Conservation (phyloP, 768 basidiomycete species). For the Exidia glandulosa region DNA sequence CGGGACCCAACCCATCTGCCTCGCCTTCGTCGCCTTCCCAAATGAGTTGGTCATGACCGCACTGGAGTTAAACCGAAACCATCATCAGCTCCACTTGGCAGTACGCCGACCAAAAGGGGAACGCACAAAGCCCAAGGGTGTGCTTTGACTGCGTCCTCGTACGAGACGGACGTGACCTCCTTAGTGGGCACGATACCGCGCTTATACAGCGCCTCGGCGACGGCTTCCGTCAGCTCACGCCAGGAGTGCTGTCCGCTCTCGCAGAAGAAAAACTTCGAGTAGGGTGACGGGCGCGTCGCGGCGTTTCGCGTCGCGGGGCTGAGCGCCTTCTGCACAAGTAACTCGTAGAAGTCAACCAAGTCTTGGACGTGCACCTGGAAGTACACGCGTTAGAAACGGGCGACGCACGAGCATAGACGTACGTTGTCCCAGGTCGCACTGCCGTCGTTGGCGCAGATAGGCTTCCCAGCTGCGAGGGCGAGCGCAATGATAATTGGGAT, state of each 20-base stretch:
- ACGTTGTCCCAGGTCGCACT: slow-evolving; percentile 1
- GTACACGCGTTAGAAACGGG: background rate
- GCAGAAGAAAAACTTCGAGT: background rate
- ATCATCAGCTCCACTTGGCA: too few species aligned
- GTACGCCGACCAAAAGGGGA: background rate
- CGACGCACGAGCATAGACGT: background rate
- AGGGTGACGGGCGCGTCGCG: background rate
- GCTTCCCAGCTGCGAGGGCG: background rate
- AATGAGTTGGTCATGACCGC: background rate
- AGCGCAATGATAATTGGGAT: background rate
- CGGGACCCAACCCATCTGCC: background rate
- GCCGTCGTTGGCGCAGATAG: background rate
- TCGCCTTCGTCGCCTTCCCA: background rate
- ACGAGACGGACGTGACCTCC: background rate
- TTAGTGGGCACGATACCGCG: background rate
- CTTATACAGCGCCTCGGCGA: background rate
- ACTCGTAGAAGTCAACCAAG: background rate
- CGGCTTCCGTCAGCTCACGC: background rate
- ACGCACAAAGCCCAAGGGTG: background rate
- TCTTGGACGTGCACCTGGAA: background rate
- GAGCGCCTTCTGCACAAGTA: background rate
- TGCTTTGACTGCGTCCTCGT: background rate
- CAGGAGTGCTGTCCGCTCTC: background rate
- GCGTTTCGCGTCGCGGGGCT: background rate
- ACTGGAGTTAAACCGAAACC: background rate